These are phyloP conservation scores for Ophidiomyces ophidiicola DNA, from an alignment of 2,329 filamentous ascomycete species.

Conservation along the genomic window DNA sequence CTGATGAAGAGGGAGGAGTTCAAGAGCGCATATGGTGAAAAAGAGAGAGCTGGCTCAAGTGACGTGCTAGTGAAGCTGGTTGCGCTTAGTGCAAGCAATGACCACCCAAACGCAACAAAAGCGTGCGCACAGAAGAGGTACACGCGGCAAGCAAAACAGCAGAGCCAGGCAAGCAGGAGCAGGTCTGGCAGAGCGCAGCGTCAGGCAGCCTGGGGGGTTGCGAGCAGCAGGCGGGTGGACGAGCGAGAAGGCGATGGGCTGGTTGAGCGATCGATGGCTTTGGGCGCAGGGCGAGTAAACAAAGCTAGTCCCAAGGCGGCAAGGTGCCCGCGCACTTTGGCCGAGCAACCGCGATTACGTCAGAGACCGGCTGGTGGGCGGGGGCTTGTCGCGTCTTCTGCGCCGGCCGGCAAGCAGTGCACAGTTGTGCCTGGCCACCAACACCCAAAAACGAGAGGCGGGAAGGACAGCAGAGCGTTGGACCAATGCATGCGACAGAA, in stretches of 20 bases:
- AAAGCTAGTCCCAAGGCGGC: slow-evolving; percentile 16
- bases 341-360: slow-evolving; percentile 13
- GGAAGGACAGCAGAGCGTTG: background rate
- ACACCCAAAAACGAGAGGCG: background rate
- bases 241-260: background rate
- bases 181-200: no score
- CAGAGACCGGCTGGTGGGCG: background rate
- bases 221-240: background rate
- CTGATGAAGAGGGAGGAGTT: no score
- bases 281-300: slow-evolving; percentile 15
- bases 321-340: slow-evolving; percentile 13
- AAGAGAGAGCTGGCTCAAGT: no score
- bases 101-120: no score
- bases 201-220: background rate
- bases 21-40: no score
- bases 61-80: no score
- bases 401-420: background rate
- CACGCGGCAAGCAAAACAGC: no score
- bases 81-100: no score
- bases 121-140: no score
- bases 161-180: no score
- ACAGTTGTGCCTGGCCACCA: background rate
- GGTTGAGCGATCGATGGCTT: background rate
- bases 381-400: slow-evolving; percentile 1
- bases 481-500: background rate